A percentile compares a stretch with the other conserved stretches of the same genome.
phyloP scores from a whole-genome alignment of 306 rosid genomes.

The Gillenia trifoliata region DNA sequence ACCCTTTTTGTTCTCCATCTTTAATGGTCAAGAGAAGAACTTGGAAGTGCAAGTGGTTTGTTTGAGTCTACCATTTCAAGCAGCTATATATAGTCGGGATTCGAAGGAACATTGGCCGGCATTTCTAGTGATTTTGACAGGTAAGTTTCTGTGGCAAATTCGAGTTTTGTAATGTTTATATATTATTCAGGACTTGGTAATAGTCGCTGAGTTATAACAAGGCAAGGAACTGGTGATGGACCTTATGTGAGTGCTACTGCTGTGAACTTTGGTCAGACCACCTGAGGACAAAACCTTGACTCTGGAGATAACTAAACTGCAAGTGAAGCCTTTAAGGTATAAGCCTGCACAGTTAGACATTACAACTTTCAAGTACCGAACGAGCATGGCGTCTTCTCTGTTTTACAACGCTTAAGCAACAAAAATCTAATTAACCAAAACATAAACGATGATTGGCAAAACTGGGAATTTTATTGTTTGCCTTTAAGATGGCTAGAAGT shows the following conservation, averaged over 20 bases:
- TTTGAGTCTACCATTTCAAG: background rate
- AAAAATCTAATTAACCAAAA: no score
- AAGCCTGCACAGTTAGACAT: no score
- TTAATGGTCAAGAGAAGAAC: background rate
- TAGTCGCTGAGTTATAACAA: background rate
- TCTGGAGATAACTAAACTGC: no score
- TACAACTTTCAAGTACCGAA: no score
- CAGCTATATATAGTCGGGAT: background rate
- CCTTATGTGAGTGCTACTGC: background rate
- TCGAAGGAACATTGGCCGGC: background rate
- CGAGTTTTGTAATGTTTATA: background rate
- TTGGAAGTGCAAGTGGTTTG: background rate
- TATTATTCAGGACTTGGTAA: background rate
- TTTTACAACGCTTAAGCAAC: no score
- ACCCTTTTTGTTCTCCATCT: slow-evolving; percentile 28
- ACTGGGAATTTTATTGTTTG: no score
- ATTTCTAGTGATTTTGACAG: background rate
- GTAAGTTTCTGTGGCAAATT: background rate
- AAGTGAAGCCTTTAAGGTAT: no score
- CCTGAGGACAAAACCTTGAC: no score
- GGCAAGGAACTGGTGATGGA: background rate
- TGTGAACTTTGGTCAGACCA: no score
- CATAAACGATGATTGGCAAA: no score
- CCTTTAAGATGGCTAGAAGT: no score
- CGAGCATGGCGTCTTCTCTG: no score